These are phyloP conservation scores for Chimonanthus praecox DNA, from an alignment of 164 flowering plant species.

Conservation along the genomic window DNA sequence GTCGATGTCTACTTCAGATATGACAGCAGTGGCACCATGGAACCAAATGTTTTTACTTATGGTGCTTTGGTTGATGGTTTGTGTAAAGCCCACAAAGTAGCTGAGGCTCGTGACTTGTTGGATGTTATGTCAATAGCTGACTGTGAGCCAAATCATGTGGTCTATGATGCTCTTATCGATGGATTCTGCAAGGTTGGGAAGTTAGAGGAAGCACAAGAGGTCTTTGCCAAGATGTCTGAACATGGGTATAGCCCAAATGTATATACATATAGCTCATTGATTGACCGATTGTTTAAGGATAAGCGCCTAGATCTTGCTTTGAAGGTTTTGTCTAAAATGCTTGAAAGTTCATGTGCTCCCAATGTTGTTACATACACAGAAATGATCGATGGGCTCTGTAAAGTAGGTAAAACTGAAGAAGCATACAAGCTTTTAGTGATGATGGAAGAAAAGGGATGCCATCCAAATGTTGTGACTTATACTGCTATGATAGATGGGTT, in stretches of 20 bases:
- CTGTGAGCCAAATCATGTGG: constrained; percentile 74
- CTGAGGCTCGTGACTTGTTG: constrained; percentile 66
- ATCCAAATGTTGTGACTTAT: constrained; percentile 88
- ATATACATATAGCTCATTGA: constrained; percentile 75
- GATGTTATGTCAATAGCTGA: constrained; percentile 56
- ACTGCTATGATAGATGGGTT: constrained; percentile 92
- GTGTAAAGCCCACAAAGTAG: constrained; percentile 74
- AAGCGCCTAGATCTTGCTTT: constrained; percentile 77
- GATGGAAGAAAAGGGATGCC: constrained; percentile 91
- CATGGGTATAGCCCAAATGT: constrained; percentile 61
- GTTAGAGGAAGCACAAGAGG: constrained; percentile 78
- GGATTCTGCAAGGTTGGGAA: constrained; percentile 90
- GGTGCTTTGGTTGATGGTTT: constrained; percentile 93
- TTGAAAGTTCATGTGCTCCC: constrained; percentile 73
- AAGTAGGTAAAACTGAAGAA: constrained; percentile 81
- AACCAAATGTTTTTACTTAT: constrained; percentile 78
- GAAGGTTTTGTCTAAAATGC: constrained; percentile 80
- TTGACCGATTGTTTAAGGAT: constrained; percentile 79
- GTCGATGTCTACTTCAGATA: constrained; percentile 54
- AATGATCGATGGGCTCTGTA: constrained; percentile 91
- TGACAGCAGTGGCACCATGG: constrained; percentile 22
- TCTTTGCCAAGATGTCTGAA: constrained; percentile 65
- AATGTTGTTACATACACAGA: constrained; percentile 84
- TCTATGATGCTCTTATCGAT: constrained; percentile 91
- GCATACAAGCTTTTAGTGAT: constrained; percentile 69